phyloP scores from a whole-genome alignment of 257 asterid genomes.

The Forsythia suspensa region DNA sequence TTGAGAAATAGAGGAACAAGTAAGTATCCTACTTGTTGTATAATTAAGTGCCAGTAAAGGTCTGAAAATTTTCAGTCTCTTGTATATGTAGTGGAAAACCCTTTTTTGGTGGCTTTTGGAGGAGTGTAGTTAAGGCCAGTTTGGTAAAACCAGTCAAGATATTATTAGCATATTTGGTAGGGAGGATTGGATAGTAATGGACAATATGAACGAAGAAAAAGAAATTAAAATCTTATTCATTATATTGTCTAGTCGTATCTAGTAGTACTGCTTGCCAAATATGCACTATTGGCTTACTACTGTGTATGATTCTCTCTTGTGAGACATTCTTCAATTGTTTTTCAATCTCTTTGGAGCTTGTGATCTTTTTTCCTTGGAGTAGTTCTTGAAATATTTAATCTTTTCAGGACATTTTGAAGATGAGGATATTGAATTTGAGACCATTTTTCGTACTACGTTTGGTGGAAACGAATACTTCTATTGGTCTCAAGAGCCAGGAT shows the following conservation, averaged over 20 bases:
- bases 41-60: background rate
- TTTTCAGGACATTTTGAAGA: slow-evolving; percentile 55
- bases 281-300: background rate
- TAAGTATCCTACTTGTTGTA: slow-evolving; percentile 32
- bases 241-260: background rate
- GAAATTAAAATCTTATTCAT: background rate
- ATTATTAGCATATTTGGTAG: background rate
- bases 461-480: slow-evolving; percentile 49
- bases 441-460: slow-evolving; percentile 53
- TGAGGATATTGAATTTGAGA: slow-evolving; percentile 55
- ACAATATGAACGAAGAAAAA: background rate
- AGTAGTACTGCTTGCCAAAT: background rate
- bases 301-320: background rate
- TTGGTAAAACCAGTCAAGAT: background rate
- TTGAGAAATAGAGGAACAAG: slow-evolving; percentile 51
- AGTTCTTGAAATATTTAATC: background rate
- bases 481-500: slow-evolving; percentile 61
- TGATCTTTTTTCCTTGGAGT: slow-evolving; percentile 6
- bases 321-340: slow-evolving; percentile 9
- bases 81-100: background rate
- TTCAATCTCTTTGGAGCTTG: background rate
- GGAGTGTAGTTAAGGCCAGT: background rate
- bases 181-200: background rate
- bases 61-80: background rate
- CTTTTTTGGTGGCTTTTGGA: background rate